Conservation (phyloP, 1,139 yeast genomes). For the Suhomyces taliae region DNA sequence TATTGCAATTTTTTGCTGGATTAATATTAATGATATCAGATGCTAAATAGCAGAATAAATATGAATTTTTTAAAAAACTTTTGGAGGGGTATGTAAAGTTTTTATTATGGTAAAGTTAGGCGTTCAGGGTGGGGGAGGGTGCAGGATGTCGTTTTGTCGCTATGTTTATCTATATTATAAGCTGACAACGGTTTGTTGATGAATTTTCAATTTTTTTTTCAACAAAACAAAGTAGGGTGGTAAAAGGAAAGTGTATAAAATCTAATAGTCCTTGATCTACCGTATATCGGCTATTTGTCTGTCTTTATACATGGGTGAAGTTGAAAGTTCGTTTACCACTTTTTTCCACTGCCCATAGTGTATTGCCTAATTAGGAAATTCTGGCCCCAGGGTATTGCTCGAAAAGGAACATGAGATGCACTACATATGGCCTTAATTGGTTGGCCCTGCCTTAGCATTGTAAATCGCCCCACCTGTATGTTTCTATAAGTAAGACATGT, state of each 20-base stretch:
- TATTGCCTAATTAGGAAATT: constrained; percentile 11
- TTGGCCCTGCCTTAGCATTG: neutral
- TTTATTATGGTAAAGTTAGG: neutral
- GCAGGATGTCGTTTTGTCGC: constrained; percentile 1
- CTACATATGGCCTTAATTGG: neutral
- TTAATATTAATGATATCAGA: neutral
- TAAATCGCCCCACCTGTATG: neutral
- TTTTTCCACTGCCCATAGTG: neutral
- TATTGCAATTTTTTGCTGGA: no score
- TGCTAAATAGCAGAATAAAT: neutral
- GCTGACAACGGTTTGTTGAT: no score
- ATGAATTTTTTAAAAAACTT: neutral
- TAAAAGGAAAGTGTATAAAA: neutral
- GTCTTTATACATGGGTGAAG: neutral
- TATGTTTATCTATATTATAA: no score
- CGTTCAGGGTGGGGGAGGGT: constrained; percentile 1
- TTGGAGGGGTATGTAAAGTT: constrained; percentile 2
- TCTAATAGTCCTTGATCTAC: neutral
- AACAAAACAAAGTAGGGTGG: neutral
- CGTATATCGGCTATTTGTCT: neutral
- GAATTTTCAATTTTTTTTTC: neutral
- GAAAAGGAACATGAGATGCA: constrained; percentile 5
- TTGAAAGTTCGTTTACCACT: neutral
- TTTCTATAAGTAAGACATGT: neutral
- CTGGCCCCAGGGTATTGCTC: constrained; percentile 3